phyloP scores from a whole-genome alignment of 2,329 filamentous ascomycete genomes.

The Geosmithia putterillii region DNA sequence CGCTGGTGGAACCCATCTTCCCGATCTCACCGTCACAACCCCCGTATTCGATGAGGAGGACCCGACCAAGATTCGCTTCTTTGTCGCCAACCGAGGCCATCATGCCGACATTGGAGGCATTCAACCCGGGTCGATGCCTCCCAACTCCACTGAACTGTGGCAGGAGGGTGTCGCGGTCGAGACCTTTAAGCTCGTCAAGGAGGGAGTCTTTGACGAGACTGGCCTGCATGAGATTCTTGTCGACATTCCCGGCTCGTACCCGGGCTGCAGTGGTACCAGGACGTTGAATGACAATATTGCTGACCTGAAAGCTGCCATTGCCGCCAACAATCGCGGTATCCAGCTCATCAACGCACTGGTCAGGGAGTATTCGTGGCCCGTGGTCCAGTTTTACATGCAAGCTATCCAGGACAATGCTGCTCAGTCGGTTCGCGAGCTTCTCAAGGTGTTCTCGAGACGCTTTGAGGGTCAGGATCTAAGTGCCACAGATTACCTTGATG shows the following conservation, averaged over 20 bases:
- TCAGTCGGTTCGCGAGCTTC: constrained; percentile 4
- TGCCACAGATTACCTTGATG: constrained; percentile 34
- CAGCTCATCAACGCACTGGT: constrained; percentile 60
- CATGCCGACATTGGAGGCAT: constrained; percentile 55
- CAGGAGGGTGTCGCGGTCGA: constrained; percentile 52
- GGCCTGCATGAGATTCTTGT: background rate
- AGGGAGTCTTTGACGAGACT: constrained; percentile 68
- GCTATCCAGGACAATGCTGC: constrained; percentile 29
- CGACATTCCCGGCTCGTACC: constrained; percentile 56
- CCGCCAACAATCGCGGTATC: constrained; percentile 78
- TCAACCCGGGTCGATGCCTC: constrained; percentile 71
- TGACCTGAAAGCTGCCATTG: constrained; percentile 76
- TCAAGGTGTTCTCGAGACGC: constrained; percentile 40
- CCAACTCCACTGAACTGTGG: constrained; percentile 53
- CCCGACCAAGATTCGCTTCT: constrained; percentile 14
- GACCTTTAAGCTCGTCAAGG: constrained; percentile 55
- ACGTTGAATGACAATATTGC: constrained; percentile 76
- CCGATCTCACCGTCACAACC: constrained; percentile 23
- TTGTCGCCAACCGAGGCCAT: constrained; percentile 15
- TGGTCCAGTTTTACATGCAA: constrained; percentile 49
- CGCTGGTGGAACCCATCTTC: constrained; percentile 23
- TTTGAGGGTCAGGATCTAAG: constrained; percentile 2
- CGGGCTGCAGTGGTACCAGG: constrained; percentile 66
- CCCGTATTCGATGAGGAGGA: constrained; percentile 19
- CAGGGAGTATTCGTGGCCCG: constrained; percentile 57